Evolutionary conservation across 768 basidiomycete species (phyloP).

Genomic region (Calocera viscosa): DNA sequence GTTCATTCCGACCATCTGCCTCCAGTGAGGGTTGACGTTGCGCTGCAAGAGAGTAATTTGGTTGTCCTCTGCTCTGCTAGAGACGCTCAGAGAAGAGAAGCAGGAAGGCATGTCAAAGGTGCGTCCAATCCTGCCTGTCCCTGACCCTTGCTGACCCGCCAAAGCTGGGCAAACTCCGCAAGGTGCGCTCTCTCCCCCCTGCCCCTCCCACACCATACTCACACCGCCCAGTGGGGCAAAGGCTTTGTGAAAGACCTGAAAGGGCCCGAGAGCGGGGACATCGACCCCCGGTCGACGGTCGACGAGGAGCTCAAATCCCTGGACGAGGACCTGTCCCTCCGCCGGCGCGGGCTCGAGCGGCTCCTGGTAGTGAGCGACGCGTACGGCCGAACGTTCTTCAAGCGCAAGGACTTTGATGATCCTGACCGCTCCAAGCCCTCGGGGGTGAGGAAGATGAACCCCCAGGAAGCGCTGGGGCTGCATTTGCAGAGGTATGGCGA

Average conservation of each 20-base stretch:
- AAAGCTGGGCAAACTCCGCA: background rate
- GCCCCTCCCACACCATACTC: background rate
- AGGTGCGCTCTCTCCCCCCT: background rate
- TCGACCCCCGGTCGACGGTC: background rate
- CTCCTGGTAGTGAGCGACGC: background rate
- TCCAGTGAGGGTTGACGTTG: too few relatives aligned
- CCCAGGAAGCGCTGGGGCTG: background rate
- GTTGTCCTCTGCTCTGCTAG: too few relatives aligned
- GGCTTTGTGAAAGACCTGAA: conserved; percentile 1
- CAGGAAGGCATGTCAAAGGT: background rate
- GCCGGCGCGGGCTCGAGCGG: background rate
- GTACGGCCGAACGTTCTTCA: background rate
- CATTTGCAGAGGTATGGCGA: background rate
- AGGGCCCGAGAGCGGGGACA: background rate
- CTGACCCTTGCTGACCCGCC: background rate
- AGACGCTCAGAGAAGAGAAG: too few relatives aligned
- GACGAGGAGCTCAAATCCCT: background rate
- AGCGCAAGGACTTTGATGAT: conserved; percentile 1
- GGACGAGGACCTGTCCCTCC: background rate
- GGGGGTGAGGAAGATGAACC: background rate
- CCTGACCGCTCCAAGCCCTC: background rate
- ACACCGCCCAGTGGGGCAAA: conserved; percentile 3
- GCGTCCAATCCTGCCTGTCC: background rate
- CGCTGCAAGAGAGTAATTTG: too few relatives aligned
- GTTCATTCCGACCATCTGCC: too few relatives aligned